A percentile compares a stretch with the other conserved stretches of the same genome.
Evolutionary conservation across 768 basidiomycete genomes (phyloP).

Genomic region (Mycena filopes): DNA sequence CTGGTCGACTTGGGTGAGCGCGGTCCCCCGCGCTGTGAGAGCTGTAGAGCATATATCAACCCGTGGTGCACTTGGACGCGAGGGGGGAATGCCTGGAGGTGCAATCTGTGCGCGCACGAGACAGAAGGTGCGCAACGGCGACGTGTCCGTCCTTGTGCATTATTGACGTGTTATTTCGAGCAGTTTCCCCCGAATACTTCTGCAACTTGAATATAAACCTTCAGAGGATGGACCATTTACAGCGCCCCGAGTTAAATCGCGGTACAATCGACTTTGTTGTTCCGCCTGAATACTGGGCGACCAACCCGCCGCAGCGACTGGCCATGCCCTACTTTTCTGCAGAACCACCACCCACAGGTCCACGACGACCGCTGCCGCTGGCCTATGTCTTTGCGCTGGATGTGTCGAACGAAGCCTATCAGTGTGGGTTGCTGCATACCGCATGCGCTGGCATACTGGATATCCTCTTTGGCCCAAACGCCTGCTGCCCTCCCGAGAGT

Average conservation of each 20-base stretch:
- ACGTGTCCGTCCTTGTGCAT: not conserved
- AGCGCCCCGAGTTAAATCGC: constrained; percentile 87
- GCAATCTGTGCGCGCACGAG: constrained; percentile 88
- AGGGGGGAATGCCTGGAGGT: constrained; percentile 89
- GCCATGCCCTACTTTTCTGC: constrained; percentile 63
- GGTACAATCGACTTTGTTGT: constrained; percentile 95
- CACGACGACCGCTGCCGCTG: constrained; percentile 70
- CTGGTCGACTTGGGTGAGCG: constrained; percentile 73
- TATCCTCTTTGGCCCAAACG: constrained; percentile 69
- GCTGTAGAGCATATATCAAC: constrained; percentile 92
- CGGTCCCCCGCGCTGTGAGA: constrained; percentile 86
- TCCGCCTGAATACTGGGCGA: constrained; percentile 86
- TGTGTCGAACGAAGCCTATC: constrained; percentile 74
- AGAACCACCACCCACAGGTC: constrained; percentile 56
- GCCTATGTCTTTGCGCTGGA: constrained; percentile 90
- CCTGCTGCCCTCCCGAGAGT: constrained; percentile 65
- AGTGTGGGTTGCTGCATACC: constrained; percentile 74
- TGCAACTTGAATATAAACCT: constrained; percentile 82
- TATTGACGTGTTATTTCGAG: constrained; percentile 2
- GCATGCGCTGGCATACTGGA: constrained; percentile 72
- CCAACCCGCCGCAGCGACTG: constrained; percentile 67
- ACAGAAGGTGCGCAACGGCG: constrained; percentile 75
- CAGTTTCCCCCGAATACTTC: constrained; percentile 87
- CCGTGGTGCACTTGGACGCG: constrained; percentile 90
- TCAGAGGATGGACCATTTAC: constrained; percentile 80